Evolutionary conservation across 2,329 filamentous ascomycete species (phyloP).

Genomic region (Clonostachys byssicola): DNA sequence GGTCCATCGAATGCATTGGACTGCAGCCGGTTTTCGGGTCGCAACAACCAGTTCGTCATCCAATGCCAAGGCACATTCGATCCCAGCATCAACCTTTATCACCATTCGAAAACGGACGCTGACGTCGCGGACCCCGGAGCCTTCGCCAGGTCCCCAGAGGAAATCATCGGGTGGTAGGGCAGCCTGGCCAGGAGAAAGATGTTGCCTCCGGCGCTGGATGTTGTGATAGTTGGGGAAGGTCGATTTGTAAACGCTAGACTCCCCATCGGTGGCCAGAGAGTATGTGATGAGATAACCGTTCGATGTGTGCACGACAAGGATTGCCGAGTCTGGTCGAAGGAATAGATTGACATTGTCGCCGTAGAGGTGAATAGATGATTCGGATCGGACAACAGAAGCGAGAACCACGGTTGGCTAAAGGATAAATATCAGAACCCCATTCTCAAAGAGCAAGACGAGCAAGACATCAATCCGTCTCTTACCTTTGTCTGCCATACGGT

Average conservation of each 20-base stretch:
- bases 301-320: slow-evolving; percentile 85
- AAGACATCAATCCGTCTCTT: slow-evolving; percentile 8
- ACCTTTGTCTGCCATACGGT: slow-evolving; percentile 98
- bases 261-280: slow-evolving; percentile 79
- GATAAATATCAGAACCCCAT: neutral
- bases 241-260: slow-evolving; percentile 79
- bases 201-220: slow-evolving; percentile 57
- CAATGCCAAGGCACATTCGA: slow-evolving; percentile 79
- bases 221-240: slow-evolving; percentile 68
- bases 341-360: slow-evolving; percentile 81
- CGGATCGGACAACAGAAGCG: slow-evolving; percentile 78
- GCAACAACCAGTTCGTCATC: slow-evolving; percentile 92
- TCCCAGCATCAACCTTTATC: slow-evolving; percentile 95
- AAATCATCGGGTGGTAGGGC: slow-evolving; percentile 56
- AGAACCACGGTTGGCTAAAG: slow-evolving; percentile 80
- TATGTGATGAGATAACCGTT: slow-evolving; percentile 91
- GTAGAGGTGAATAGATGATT: slow-evolving; percentile 74
- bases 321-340: slow-evolving; percentile 85
- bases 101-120: slow-evolving; percentile 94
- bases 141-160: slow-evolving; percentile 75
- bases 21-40: slow-evolving; percentile 85
- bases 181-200: slow-evolving; percentile 52
- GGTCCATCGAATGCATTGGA: slow-evolving; percentile 95
- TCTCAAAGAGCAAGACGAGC: neutral
- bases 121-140: slow-evolving; percentile 76